phyloP scores from a whole-genome alignment of 2,329 filamentous ascomycete species.

The Cladosporium sphaerospermum region DNA sequence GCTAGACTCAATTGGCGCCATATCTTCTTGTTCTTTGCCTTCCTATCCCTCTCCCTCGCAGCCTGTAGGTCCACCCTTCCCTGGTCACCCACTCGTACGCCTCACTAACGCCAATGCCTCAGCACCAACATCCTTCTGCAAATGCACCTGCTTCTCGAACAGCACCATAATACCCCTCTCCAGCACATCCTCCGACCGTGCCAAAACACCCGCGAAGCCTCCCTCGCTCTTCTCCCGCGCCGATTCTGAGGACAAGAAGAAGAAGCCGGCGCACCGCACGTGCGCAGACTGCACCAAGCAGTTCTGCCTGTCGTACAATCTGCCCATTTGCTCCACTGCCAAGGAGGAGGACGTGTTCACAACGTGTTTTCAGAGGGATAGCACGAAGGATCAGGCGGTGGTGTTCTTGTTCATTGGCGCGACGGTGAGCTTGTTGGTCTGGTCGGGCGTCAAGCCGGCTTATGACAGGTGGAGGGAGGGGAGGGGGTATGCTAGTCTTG shows the following conservation, averaged over 20 bases:
- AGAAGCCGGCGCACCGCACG: conserved; percentile 29
- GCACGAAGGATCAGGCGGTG: conserved; percentile 60
- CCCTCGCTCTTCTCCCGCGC: not conserved
- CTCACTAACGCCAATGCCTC: conserved; percentile 2
- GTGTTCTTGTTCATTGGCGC: conserved; percentile 61
- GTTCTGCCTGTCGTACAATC: conserved; percentile 58
- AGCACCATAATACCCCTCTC: conserved; percentile 62
- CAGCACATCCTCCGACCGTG: conserved; percentile 21
- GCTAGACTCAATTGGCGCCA: conserved; percentile 18
- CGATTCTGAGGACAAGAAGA: conserved; percentile 23
- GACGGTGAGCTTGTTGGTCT: conserved; percentile 54
- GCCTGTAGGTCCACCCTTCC: conserved; percentile 34
- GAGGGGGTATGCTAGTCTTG: conserved; percentile 1
- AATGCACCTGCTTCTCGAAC: conserved; percentile 64
- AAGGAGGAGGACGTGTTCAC: conserved; percentile 61
- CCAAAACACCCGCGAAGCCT: conserved; percentile 14
- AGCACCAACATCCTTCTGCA: conserved; percentile 61
- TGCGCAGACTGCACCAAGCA: conserved; percentile 63
- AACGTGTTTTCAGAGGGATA: conserved; percentile 63
- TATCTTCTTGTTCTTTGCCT: conserved; percentile 24
- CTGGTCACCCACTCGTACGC: conserved; percentile 5
- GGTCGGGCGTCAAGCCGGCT: conserved; percentile 56
- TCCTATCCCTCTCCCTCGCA: conserved; percentile 37
- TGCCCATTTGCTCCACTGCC: conserved; percentile 57
- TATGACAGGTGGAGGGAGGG: conserved; percentile 43